Evolutionary conservation across 371 early-diverging fungal genomes (phyloP).

Genomic region (Mortierella sp.): DNA sequence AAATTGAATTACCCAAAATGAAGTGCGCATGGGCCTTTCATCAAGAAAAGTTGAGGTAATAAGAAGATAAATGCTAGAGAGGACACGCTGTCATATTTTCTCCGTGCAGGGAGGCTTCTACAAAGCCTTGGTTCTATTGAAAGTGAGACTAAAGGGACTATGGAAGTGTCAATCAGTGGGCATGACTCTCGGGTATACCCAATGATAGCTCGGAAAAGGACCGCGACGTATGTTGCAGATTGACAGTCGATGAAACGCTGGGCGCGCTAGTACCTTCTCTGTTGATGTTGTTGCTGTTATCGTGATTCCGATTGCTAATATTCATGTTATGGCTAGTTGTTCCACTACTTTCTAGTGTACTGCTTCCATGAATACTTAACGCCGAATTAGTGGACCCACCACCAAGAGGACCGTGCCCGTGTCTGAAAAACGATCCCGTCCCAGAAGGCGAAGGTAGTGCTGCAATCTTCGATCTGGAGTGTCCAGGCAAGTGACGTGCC

Average conservation of each 20-base stretch:
- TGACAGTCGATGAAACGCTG: conserved; percentile 21
- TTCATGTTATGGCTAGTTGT: conserved; percentile 1
- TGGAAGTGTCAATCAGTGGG: conserved; percentile 11
- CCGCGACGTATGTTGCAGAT: conserved; percentile 49
- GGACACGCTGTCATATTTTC: no score
- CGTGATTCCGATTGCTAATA: not conserved
- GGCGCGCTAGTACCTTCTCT: not conserved
- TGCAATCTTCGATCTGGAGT: conserved; percentile 34
- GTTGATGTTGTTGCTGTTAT: not conserved
- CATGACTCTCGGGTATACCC: conserved; percentile 31
- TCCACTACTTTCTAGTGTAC: not conserved
- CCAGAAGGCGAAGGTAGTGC: conserved; percentile 46
- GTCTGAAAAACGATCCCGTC: conserved; percentile 34
- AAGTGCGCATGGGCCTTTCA: no score
- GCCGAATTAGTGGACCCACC: not conserved
- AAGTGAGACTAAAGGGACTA: not conserved
- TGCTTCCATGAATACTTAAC: not conserved
- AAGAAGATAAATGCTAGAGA: no score
- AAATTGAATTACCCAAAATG: no score
- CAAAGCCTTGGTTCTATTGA: no score
- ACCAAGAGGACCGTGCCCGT: conserved; percentile 9
- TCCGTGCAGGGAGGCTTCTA: no score
- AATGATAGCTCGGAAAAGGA: conserved; percentile 53
- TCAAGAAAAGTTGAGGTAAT: no score
- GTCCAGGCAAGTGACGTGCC: conserved; percentile 43